Conservation (phyloP, 352 stramenopile species). For the Phytophthora quininea region DNA sequence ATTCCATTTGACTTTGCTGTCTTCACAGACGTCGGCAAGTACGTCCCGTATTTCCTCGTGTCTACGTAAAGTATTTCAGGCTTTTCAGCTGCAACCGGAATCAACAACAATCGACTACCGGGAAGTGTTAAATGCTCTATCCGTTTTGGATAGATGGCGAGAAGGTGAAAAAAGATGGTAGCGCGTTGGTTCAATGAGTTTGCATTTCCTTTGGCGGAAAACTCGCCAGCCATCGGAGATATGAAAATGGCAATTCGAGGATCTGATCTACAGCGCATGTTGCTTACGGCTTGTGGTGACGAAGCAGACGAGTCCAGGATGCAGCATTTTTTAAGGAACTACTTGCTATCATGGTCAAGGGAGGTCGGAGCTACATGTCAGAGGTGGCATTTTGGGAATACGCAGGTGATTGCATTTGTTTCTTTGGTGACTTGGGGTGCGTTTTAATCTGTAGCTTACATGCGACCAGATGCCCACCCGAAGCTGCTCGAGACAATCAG, state of each 20-base stretch:
- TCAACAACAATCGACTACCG: conserved; percentile 45
- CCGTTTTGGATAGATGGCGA: conserved; percentile 59
- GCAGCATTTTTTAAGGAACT: conserved; percentile 38
- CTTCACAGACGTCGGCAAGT: not conserved
- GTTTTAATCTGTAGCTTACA: not conserved
- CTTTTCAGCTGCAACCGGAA: conserved; percentile 37
- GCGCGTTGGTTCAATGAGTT: conserved; percentile 67
- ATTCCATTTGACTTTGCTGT: conserved; percentile 28
- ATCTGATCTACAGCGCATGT: conserved; percentile 32
- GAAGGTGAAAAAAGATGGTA: conserved; percentile 51
- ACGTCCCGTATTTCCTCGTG: conserved; percentile 15
- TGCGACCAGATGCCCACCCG: conserved; percentile 21
- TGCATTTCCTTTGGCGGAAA: conserved; percentile 23
- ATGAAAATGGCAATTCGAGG: conserved; percentile 32
- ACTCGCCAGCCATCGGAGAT: conserved; percentile 18
- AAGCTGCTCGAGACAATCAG: conserved; percentile 39
- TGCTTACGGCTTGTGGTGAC: conserved; percentile 46
- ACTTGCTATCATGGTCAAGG: conserved; percentile 8
- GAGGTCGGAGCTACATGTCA: conserved; percentile 17
- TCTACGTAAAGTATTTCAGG: conserved; percentile 36
- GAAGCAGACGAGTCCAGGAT: conserved; percentile 46
- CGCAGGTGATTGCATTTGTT: conserved; percentile 3
- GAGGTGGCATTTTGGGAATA: conserved; percentile 24
- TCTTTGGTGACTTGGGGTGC: not conserved
- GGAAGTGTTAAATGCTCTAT: conserved; percentile 49